Conservation (phyloP, 768 basidiomycete genomes). For the Neoboletus subvelutipes region DNA sequence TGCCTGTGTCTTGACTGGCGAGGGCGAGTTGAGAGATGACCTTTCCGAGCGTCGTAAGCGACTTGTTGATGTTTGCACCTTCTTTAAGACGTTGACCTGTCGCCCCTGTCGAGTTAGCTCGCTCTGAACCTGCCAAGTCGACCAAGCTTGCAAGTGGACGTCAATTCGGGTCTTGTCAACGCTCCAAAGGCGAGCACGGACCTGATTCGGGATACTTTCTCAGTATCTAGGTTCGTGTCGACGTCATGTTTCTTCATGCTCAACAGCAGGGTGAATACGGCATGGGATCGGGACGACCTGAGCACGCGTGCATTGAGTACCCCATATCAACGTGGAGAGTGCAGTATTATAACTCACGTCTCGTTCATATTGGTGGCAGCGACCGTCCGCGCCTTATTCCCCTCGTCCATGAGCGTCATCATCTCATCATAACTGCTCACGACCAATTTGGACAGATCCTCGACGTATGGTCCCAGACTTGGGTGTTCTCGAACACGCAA, state of each 20-base stretch:
- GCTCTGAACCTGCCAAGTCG: slow-evolving; percentile 94
- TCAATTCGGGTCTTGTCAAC: slow-evolving; percentile 9
- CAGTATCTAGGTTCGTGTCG: slow-evolving; percentile 85
- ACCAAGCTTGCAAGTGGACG: slow-evolving; percentile 60
- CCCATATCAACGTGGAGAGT: neutral
- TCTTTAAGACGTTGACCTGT: slow-evolving; percentile 96
- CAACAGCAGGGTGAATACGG: slow-evolving; percentile 93
- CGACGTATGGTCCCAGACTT: slow-evolving; percentile 95
- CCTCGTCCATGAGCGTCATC: slow-evolving; percentile 99
- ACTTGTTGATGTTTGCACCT: slow-evolving; percentile 98
- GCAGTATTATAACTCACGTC: slow-evolving; percentile 57
- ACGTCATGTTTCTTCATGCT: slow-evolving; percentile 89
- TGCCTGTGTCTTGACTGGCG: slow-evolving; percentile 54
- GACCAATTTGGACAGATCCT: slow-evolving; percentile 91
- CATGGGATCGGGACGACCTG: slow-evolving; percentile 95
- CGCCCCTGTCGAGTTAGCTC: slow-evolving; percentile 96
- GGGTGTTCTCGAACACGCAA: slow-evolving; percentile 97
- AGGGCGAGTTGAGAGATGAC: slow-evolving; percentile 89
- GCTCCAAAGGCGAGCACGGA: slow-evolving; percentile 31
- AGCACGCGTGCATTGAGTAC: slow-evolving; percentile 8
- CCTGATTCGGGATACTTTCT: slow-evolving; percentile 99
- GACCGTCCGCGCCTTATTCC: slow-evolving; percentile 97
- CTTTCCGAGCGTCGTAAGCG: slow-evolving; percentile 94
- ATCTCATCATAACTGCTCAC: slow-evolving; percentile 93
- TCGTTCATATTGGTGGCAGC: slow-evolving; percentile 99